phyloP scores from a whole-genome alignment of 2,329 filamentous ascomycete genomes.

The Rhynchosporium graminicola region DNA sequence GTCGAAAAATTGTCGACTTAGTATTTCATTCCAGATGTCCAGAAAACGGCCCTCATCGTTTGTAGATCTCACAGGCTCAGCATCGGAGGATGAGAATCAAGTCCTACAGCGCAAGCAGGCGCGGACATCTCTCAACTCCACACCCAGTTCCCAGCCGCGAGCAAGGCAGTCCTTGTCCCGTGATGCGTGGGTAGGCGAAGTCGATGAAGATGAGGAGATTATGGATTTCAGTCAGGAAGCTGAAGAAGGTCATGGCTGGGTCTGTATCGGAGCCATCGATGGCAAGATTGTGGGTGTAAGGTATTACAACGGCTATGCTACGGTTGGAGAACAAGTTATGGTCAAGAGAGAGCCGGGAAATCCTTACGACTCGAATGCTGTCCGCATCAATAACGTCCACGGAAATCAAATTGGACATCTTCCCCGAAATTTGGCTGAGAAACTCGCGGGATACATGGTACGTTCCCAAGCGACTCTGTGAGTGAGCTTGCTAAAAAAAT shows the following conservation, averaged over 20 bases:
- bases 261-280: slow-evolving; percentile 40
- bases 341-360: slow-evolving; percentile 68
- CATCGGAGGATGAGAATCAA: slow-evolving; percentile 40
- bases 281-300: slow-evolving; percentile 53
- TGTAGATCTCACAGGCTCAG: slow-evolving; percentile 46
- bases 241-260: slow-evolving; percentile 38
- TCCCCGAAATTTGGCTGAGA: slow-evolving; percentile 65
- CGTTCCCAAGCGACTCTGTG: slow-evolving; percentile 26
- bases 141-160: slow-evolving; percentile 23
- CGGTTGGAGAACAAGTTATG: slow-evolving; percentile 62
- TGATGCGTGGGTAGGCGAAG: slow-evolving; percentile 28
- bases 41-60: slow-evolving; percentile 44
- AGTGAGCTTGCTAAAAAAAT: slow-evolving; percentile 21
- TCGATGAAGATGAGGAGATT: slow-evolving; percentile 34
- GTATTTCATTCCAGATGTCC: slow-evolving; percentile 20
- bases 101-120: slow-evolving; percentile 34
- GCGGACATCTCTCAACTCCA: slow-evolving; percentile 22
- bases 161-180: slow-evolving; percentile 30
- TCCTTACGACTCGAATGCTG: slow-evolving; percentile 72
- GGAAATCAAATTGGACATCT: slow-evolving; percentile 78
- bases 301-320: slow-evolving; percentile 65
- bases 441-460: slow-evolving; percentile 72
- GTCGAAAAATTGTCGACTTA: background rate
- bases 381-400: slow-evolving; percentile 76
- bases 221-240: slow-evolving; percentile 38